These are phyloP conservation scores for Vanrija pseudolonga DNA, from an alignment of 1,284 basidiomycete species.

Conservation along the genomic window DNA sequence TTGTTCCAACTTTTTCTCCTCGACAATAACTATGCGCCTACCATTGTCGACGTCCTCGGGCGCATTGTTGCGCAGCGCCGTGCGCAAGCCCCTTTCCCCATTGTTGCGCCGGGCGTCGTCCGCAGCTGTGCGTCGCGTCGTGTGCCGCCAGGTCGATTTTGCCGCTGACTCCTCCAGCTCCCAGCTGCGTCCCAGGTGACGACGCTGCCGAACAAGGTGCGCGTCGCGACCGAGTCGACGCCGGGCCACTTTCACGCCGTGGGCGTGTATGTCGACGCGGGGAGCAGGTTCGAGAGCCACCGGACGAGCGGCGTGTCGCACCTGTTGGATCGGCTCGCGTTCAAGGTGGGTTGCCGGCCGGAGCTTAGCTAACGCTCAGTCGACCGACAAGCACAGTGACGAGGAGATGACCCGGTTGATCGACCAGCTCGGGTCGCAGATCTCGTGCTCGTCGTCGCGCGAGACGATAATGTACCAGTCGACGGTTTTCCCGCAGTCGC, in stretches of 20 bases:
- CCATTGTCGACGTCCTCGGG: slow-evolving; percentile 9
- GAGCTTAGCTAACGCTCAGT: slow-evolving; percentile 34
- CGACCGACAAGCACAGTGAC: slow-evolving; percentile 52
- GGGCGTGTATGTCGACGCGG: slow-evolving; percentile 90
- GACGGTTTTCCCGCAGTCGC: slow-evolving; percentile 81
- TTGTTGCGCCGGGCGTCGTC: slow-evolving; percentile 6
- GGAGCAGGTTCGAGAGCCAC: slow-evolving; percentile 82
- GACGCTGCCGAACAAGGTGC: slow-evolving; percentile 83
- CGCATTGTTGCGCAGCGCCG: slow-evolving; percentile 1
- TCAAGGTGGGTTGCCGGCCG: slow-evolving; percentile 66
- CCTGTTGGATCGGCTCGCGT: slow-evolving; percentile 91
- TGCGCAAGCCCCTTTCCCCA: neutral
- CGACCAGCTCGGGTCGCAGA: slow-evolving; percentile 84
- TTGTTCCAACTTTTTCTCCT: neutral
- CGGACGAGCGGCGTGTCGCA: slow-evolving; percentile 79
- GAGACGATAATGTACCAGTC: slow-evolving; percentile 99
- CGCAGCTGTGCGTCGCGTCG: neutral
- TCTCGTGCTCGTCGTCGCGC: slow-evolving; percentile 83
- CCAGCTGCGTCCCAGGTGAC: slow-evolving; percentile 54
- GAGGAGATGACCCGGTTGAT: slow-evolving; percentile 79
- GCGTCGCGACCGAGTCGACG: slow-evolving; percentile 85
- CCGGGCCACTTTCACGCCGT: slow-evolving; percentile 94
- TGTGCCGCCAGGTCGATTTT: neutral
- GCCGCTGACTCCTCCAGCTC: neutral
- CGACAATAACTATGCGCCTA: slow-evolving; percentile 6